These are phyloP conservation scores for Iris macrosiphon DNA, from an alignment of 106 monocot genomes.

Conservation along the genomic window DNA sequence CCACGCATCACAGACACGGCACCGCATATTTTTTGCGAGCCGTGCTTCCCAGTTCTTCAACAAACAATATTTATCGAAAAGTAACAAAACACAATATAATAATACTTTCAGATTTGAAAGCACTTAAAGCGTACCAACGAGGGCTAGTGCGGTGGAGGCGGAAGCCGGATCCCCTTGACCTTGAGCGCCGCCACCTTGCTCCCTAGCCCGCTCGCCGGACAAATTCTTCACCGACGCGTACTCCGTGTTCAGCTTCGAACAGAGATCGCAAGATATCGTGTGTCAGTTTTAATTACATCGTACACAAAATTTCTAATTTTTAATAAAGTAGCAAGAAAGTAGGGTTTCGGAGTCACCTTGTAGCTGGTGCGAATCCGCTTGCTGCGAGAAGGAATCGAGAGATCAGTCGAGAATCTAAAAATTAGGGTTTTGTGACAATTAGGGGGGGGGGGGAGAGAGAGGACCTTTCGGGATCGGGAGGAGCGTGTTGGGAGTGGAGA, in stretches of 20 bases:
- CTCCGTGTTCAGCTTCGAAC: conserved; percentile 61
- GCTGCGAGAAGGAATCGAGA: conserved; percentile 23
- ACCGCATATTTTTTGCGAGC: too few species aligned
- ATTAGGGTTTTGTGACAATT: too few species aligned
- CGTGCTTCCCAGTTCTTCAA: too few species aligned
- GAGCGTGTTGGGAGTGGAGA: conserved; percentile 34
- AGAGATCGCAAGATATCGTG: conserved; percentile 4
- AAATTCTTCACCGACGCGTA: conserved; percentile 63
- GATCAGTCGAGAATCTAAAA: not conserved
- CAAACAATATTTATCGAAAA: too few species aligned
- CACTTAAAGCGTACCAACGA: conserved; percentile 51
- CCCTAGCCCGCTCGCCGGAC: conserved; percentile 22
- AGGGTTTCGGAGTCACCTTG: conserved; percentile 73
- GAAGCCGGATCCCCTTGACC: conserved; percentile 24
- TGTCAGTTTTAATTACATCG: not conserved
- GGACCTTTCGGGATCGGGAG: conserved; percentile 72
- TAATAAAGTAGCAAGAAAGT: too few species aligned
- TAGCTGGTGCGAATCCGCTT: conserved; percentile 70
- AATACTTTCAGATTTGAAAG: too few species aligned
- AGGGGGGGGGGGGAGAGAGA: not conserved
- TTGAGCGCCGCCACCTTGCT: conserved; percentile 10
- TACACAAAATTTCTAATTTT: too few species aligned
- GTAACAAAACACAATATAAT: too few species aligned
- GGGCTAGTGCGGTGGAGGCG: conserved; percentile 45
- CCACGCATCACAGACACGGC: too few species aligned